These are phyloP conservation scores for Mortierella sp. DNA, from an alignment of 371 early-diverging fungal species.

Conservation along the genomic window DNA sequence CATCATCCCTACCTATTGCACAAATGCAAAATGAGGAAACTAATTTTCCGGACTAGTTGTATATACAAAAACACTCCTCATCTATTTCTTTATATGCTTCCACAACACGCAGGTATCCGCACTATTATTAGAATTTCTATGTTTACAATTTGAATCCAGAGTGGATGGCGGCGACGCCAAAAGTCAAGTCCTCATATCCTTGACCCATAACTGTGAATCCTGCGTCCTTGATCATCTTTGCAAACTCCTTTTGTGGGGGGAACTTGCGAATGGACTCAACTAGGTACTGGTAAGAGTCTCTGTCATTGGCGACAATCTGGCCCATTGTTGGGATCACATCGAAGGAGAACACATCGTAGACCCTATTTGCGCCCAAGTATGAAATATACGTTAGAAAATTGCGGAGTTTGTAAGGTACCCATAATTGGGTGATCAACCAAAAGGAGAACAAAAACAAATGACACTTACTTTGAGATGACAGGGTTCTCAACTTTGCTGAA, in stretches of 20 bases:
- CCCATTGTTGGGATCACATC: conserved; percentile 94
- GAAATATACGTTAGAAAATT: neutral
- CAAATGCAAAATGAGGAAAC: too few species aligned
- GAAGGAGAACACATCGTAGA: conserved; percentile 95
- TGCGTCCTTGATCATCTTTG: conserved; percentile 88
- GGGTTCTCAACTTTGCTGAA: conserved; percentile 94
- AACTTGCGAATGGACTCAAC: conserved; percentile 98
- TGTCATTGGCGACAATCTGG: conserved; percentile 90
- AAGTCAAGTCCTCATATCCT: conserved; percentile 95
- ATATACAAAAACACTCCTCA: neutral
- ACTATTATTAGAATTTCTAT: neutral
- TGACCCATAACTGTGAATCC: conserved; percentile 92
- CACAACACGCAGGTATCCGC: neutral
- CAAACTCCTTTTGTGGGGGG: conserved; percentile 93
- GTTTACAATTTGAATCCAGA: conserved; percentile 88
- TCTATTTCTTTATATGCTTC: neutral
- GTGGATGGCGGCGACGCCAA: conserved; percentile 97
- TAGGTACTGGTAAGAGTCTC: conserved; percentile 96
- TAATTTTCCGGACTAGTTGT: too few species aligned
- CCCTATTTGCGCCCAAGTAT: conserved; percentile 44
- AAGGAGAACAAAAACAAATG: neutral
- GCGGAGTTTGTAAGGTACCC: neutral
- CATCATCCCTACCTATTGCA: too few species aligned
- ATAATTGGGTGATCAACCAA: neutral
- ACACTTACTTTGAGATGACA: conserved; percentile 76